Base-by-base conservation (phyloP, 805 yeast species). In the Lipomyces mesembrius region DNA sequence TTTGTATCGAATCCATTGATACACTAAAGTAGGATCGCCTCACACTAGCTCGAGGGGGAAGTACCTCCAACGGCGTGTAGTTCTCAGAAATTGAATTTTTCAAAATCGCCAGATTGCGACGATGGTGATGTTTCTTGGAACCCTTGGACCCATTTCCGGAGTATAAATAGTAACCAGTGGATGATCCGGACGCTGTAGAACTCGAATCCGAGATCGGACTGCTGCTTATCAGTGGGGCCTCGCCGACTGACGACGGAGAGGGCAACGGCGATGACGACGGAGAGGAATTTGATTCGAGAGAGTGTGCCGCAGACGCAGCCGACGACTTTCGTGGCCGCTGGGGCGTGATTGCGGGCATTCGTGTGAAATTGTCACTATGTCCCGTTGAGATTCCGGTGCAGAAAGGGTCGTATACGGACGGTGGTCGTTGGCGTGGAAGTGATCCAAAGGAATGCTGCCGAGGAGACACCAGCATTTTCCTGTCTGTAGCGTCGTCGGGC, bases 201-300 rank as follows among this genome's bases (percentile, higher is more conserved):
- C 57, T 27, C 29, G 57, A 9, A 27, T 59, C 59, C 12, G 61
- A 43, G n/a, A 46, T 43, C 25, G 61, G 56, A 37, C 61, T 51
- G 22, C 61, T 59, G 56, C 22, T 22, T 46, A 61, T 20, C 61
- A 58, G 9, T 53, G 66, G 27, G 22, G 59, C 14, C 53, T 55
- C 39, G 52, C 22, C 51, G 35, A 11, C 22, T 12, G 46, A 27
- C 12, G 43, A 37, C 34, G 65, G 46, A 37, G 51, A 11, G 14
- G 61, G 57, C 20, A 49, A 59, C 4, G 54, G 58, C 35, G 65
- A 57, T 5, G 65, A 51, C 5, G 62, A 34, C 56, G 54, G 57
- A 9, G 61, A 46, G n/a, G 29, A n/a, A 35, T 2, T 8, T 27
- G 51, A 46, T 11, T 7, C 25, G 12, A 46, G 20, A n/a, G 22